Conservation (phyloP, 2,329 filamentous ascomycete species). For the Atkinsonella hypoxylon region DNA sequence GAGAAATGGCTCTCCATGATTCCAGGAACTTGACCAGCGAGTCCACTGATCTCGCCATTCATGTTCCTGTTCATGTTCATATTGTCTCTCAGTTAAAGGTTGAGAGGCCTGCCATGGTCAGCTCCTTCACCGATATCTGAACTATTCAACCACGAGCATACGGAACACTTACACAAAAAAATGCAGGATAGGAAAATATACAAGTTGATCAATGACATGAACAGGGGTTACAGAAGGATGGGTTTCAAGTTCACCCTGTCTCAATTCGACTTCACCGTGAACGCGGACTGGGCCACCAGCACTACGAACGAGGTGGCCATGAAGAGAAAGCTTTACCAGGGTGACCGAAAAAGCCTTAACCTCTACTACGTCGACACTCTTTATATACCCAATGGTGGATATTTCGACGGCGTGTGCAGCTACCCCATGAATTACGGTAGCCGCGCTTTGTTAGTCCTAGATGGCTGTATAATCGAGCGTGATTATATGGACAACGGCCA, state of each 20-base stretch:
- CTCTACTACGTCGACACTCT: constrained; percentile 23
- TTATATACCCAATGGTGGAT: constrained; percentile 8
- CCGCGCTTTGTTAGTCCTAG: constrained; percentile 12
- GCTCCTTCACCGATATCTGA: neutral
- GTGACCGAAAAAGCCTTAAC: constrained; percentile 27
- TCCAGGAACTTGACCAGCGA: neutral
- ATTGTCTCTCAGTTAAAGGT: neutral
- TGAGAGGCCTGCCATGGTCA: neutral
- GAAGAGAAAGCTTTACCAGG: constrained; percentile 20
- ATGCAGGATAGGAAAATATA: neutral
- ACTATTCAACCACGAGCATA: neutral
- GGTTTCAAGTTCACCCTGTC: neutral
- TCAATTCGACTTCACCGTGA: neutral
- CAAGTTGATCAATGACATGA: neutral
- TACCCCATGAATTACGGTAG: neutral
- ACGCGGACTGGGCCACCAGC: neutral
- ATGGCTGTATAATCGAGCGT: constrained; percentile 12
- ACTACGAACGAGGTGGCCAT: neutral
- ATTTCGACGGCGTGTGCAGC: neutral
- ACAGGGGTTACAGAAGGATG: neutral
- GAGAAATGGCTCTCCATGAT: neutral
- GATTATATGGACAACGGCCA: constrained; percentile 11
- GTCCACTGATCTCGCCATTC: neutral
- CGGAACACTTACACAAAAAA: neutral
- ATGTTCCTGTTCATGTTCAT: constrained; percentile 3